A percentile compares a stretch with the other conserved stretches of the same genome.
phyloP scores from a whole-genome alignment of 768 basidiomycete species.

The Podaxis mareebaensis region DNA sequence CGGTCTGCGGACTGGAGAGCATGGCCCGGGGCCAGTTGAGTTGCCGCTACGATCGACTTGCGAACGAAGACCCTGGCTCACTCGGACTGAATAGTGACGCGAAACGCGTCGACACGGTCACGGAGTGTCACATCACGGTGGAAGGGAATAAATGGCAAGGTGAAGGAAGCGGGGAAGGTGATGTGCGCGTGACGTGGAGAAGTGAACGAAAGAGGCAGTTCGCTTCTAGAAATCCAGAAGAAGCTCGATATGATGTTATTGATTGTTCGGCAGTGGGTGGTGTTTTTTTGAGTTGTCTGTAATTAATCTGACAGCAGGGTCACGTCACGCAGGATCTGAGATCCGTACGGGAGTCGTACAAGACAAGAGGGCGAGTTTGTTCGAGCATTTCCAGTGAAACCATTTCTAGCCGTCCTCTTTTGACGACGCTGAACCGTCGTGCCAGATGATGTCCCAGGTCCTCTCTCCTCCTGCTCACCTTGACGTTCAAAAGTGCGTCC shows the following conservation, averaged over 20 bases:
- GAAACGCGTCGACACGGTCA: constrained; percentile 18
- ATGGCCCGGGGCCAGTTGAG: constrained; percentile 14
- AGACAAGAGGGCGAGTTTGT: constrained; percentile 17
- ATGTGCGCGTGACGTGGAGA: constrained; percentile 15
- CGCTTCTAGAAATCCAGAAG: constrained; percentile 34
- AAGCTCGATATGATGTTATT: constrained; percentile 29
- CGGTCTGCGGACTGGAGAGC: constrained; percentile 6
- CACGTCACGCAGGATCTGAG: constrained; percentile 35
- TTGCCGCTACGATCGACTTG: constrained; percentile 16
- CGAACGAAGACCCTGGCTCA: constrained; percentile 16
- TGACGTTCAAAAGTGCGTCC: constrained; percentile 22
- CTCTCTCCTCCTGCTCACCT: constrained; percentile 22
- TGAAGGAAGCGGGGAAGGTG: constrained; percentile 18
- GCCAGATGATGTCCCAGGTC: constrained; percentile 29
- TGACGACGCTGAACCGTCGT: not conserved
- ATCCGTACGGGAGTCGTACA: constrained; percentile 24
- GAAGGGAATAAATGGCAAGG: constrained; percentile 11
- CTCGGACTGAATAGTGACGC: constrained; percentile 15
- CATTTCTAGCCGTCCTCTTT: constrained; percentile 2
- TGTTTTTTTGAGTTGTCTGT: constrained; percentile 19
- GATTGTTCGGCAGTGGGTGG: constrained; percentile 30
- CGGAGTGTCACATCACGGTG: constrained; percentile 16
- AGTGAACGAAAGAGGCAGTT: constrained; percentile 11
- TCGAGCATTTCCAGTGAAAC: constrained; percentile 9
- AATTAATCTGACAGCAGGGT: constrained; percentile 26